Conservation (phyloP, 148 eudicot genomes). For the Selenicereus undatus region DNA sequence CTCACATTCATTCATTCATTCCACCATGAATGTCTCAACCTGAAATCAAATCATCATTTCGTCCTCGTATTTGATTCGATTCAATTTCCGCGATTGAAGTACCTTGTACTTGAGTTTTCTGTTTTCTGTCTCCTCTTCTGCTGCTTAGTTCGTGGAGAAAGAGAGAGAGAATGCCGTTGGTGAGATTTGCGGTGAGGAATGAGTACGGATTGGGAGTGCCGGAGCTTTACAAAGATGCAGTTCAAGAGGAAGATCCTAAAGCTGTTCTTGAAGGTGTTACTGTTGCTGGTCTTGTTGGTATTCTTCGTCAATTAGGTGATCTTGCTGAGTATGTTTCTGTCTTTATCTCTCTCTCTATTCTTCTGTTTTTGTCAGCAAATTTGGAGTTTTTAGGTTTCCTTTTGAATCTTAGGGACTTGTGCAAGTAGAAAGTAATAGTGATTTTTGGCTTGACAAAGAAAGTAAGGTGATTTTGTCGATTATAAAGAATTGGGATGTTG, state of each 20-base stretch:
- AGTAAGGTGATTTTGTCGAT: neutral
- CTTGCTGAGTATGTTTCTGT: constrained; percentile 66
- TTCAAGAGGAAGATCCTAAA: constrained; percentile 72
- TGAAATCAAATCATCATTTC: constrained; percentile 10
- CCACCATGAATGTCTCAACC: neutral
- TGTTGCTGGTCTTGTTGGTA: constrained; percentile 91
- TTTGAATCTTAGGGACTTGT: neutral
- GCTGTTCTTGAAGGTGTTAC: constrained; percentile 81
- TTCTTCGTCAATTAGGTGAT: constrained; percentile 96
- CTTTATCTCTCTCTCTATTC: neutral
- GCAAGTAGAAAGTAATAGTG: neutral
- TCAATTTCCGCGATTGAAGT: neutral
- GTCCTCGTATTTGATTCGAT: constrained; percentile 14
- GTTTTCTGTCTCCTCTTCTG: neutral
- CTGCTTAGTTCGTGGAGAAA: neutral
- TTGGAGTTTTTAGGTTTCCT: neutral
- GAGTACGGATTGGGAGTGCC: constrained; percentile 69
- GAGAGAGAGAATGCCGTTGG: constrained; percentile 61
- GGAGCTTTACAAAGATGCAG: constrained; percentile 59
- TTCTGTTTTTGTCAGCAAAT: neutral
- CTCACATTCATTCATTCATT: constrained; percentile 13
- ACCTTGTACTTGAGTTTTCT: neutral
- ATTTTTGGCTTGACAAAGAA: neutral
- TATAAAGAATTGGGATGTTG: neutral
- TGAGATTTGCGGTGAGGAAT: constrained; percentile 67